Base-by-base conservation (phyloP, 192 early-diverging fungal species). In the Chytriomyces sp. region DNA sequence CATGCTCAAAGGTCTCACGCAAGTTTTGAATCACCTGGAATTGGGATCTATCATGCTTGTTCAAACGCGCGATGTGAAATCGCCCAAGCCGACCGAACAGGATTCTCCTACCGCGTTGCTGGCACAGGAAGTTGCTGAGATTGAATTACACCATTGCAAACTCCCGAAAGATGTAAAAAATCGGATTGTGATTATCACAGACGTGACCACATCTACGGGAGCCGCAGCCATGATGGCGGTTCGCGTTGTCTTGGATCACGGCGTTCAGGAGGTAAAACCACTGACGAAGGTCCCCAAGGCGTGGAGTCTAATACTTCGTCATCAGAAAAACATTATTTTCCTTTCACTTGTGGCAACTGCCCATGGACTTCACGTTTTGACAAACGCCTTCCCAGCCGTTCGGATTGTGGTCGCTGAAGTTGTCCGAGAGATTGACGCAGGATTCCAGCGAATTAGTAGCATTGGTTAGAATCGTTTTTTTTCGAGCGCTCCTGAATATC, bases 161-260 rank as follows among this genome's bases (percentile, higher is more conserved):
- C 80, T 96, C 3, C 93, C 94, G 2, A 37, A 41, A 12, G 81
- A 89, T 33, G 88, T 94, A 31, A 58, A 74, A 5, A 39, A 85
- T 31, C 82, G 82, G 55, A 80, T 86, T 33, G 90, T 94, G 3
- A 66, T 96, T 44, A 78, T 96, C 44, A 90, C 90, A 81, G 94
- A 98, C 79, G 91, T 93, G 25, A 91, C 91, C 40, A 86, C 95
- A 19, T 91, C 91, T 3, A 95, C 93, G 22, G 96, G 96, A 36
- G 95, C 95, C 5, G 93, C 93, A 5, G 95, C 93, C 3, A 72
- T 98, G 82, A 98, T 98, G 96, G 95, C 96, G 17, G 92, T 98
- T 41, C 88, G 94, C 38, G 93, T 96, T 36, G 82, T 96, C 60
- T 75, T 94, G 6, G 96, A 98, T 80, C 94, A 98, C 69, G 88